Evolutionary conservation across 805 yeast species (phyloP), one percentile per base, ranked within the genome.

Genomic region (Lipomyces anomalus): DNA sequence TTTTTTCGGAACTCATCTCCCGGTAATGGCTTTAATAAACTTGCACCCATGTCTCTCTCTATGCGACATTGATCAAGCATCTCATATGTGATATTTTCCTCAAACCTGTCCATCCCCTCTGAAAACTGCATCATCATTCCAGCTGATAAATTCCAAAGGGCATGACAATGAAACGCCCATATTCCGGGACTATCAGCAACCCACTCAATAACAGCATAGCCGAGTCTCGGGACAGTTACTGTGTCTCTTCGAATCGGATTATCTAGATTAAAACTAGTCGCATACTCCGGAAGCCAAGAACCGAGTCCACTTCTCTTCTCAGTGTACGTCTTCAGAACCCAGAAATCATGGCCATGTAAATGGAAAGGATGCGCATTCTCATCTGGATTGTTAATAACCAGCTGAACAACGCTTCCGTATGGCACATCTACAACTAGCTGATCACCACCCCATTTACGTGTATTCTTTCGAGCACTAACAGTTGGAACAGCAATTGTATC

Each of bases 161-260:
- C 83, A 65, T 90, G 98, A 69, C 98, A 90, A 71, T 90, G 98
- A 90, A 92, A 90, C 66, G 80, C 78, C 98, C 97, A 90, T 37
- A 88, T 87, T 70, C 98, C 98, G 24, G 97, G 97, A 65, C 90
- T 90, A 63, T 84, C 81, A 40, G 97, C 95, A 61, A 77, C 78
- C 73, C 87, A 90, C 65, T 97, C 76, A 53, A 90, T 62, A 23
- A 86, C 89, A 59, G 87, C 76, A 69, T 85, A 81, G 1, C 96
- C 88, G 61, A 82, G 84, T 21, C 94, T 86, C 62, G 79, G 75
- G 38, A 84, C 85, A 58, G 80, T 81, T 7, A 84, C 68, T 7
- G 83, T 78, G 64, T 90, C 97, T 70, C 98, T 81, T 49, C 76
- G 69, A 79, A 84, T 74, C 52, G 97, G 97, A 58, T 72, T 69